These are phyloP conservation scores for Exserohilum rostratum DNA, from an alignment of 2,329 filamentous ascomycete species.

Conservation along the genomic window DNA sequence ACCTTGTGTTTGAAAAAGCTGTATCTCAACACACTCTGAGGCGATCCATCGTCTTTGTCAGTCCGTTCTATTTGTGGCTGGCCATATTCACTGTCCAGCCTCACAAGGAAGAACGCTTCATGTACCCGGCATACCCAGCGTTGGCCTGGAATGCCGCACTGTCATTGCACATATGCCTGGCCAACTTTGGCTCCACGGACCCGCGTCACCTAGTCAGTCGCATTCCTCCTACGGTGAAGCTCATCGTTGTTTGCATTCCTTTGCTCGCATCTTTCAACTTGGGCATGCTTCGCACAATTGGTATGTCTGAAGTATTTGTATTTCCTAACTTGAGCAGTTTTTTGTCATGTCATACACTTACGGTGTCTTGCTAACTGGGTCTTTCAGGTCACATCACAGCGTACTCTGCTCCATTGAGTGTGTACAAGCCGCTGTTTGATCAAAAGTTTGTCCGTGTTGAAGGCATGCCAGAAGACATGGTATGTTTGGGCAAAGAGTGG, in stretches of 20 bases:
- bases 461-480: conserved; percentile 71
- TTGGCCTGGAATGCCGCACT: conserved; percentile 87
- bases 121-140: conserved; percentile 95
- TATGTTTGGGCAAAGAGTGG: conserved; percentile 97
- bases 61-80: conserved; percentile 94
- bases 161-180: conserved; percentile 78
- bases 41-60: conserved; percentile 76
- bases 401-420: conserved; percentile 78
- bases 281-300: conserved; percentile 74
- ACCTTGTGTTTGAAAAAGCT: conserved; percentile 65
- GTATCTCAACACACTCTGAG: conserved; percentile 72
- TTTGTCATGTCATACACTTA: not conserved
- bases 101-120: conserved; percentile 98
- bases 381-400: conserved; percentile 69
- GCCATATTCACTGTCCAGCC: conserved; percentile 88
- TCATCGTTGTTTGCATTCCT: conserved; percentile 64
- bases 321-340: not conserved
- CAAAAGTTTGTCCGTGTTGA: conserved; percentile 62
- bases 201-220: conserved; percentile 70
- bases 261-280: conserved; percentile 69
- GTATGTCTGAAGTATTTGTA: conserved; percentile 5
- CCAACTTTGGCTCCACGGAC: conserved; percentile 73
- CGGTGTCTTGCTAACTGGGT: not conserved
- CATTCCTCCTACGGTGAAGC: conserved; percentile 77
- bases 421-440: conserved; percentile 71